phyloP scores from a whole-genome alignment of 257 asterid genomes.

The Prunella vulgaris region DNA sequence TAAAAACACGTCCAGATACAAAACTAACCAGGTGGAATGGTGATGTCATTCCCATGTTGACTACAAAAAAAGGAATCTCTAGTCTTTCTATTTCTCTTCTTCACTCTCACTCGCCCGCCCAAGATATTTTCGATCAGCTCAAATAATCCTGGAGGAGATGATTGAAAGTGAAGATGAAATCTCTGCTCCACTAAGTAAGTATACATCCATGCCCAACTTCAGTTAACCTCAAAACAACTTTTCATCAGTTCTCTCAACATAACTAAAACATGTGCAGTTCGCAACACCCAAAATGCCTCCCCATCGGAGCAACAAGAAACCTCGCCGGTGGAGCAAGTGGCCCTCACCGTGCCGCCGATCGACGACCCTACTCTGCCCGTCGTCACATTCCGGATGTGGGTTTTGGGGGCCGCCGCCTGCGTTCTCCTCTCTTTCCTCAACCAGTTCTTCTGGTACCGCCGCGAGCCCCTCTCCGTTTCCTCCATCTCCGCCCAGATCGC shows the following conservation, averaged over 20 bases:
- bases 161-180: slow-evolving; percentile 28
- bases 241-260: background rate
- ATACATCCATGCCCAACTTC: background rate
- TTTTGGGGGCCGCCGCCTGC: slow-evolving; percentile 60
- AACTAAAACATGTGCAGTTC: slow-evolving; percentile 33
- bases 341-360: slow-evolving; percentile 70
- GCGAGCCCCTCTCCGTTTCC: slow-evolving; percentile 75
- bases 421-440: slow-evolving; percentile 77
- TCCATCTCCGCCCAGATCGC: slow-evolving; percentile 89
- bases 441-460: slow-evolving; percentile 90
- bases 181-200: slow-evolving; percentile 40
- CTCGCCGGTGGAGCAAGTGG: slow-evolving; percentile 75
- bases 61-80: no score
- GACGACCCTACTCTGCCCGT: slow-evolving; percentile 65
- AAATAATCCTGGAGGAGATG: background rate
- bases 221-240: slow-evolving; percentile 3
- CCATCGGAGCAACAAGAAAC: slow-evolving; percentile 27
- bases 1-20: background rate
- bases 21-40: no score
- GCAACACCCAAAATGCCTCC: slow-evolving; percentile 24
- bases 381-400: slow-evolving; percentile 81
- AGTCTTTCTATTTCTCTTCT: background rate
- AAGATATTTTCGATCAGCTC: background rate
- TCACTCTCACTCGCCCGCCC: no score
- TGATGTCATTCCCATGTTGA: background rate